These are phyloP conservation scores for Gloeostereum incarnatum DNA, from an alignment of 768 basidiomycete genomes.

Conservation along the genomic window DNA sequence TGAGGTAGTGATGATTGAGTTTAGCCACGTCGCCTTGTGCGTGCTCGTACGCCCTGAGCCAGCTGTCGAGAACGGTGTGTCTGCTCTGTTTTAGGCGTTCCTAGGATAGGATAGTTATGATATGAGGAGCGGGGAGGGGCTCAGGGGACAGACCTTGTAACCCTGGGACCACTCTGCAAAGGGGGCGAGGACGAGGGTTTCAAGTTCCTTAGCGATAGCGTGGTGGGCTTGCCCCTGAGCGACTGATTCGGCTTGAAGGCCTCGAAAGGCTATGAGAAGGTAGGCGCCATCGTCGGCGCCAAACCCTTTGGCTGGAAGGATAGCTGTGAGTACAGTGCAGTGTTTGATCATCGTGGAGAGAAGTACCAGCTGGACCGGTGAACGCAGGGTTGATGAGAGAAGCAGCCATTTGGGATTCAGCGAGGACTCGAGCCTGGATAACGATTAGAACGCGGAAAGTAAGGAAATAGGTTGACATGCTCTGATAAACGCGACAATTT, in stretches of 20 bases:
- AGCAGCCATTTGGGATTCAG: conserved; percentile 58
- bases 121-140: conserved; percentile 8
- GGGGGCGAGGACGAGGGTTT: conserved; percentile 66
- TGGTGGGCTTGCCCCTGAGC: conserved; percentile 70
- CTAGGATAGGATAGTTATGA: conserved; percentile 25
- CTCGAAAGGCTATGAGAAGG: conserved; percentile 68
- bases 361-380: conserved; percentile 40
- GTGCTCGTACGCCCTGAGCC: conserved; percentile 64
- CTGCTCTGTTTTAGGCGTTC: conserved; percentile 54
- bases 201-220: conserved; percentile 65
- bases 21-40: conserved; percentile 58
- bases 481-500: conserved; percentile 75
- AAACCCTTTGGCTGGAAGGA: conserved; percentile 49
- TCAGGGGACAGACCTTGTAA: conserved; percentile 45
- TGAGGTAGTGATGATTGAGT: conserved; percentile 68
- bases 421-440: conserved; percentile 57
- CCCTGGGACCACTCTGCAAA: conserved; percentile 72
- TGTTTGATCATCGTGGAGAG: not conserved
- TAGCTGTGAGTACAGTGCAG: conserved; percentile 6
- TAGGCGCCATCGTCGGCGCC: conserved; percentile 80
- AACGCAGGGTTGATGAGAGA: conserved; percentile 42
- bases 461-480: conserved; percentile 32
- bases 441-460: not conserved
- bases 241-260: conserved; percentile 64
- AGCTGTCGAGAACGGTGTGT: conserved; percentile 50